Base-by-base conservation (phyloP, 2,329 filamentous ascomycete species). In the Pestalotiopsis sp. region DNA sequence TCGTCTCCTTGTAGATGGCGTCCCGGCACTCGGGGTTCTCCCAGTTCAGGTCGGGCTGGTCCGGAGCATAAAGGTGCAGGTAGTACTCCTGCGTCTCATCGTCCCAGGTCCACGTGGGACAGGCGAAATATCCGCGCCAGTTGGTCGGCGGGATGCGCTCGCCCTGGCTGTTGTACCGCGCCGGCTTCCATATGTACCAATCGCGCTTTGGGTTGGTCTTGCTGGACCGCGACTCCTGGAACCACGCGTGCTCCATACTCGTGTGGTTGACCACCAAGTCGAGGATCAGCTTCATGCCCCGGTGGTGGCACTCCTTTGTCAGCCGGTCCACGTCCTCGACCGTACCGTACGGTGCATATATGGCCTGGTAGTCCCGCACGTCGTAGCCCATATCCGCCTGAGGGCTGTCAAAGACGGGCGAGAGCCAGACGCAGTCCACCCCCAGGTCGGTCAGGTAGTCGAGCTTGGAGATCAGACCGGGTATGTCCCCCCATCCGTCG, bases 11-110 rank as follows among this genome's bases (percentile, higher is more conserved):
- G 74, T 93, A 91, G 1, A 94, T 90, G 0, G 89, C 92, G 65
- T 89, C 82, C 6, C 91, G 87, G 7, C 91, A 89, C 2, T 87
- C 86, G 0, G 85, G 83, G 63, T 91, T 90, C 67, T 93, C 90
- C 92, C 92, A 94, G 76, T 94, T 94, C 20, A 95, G 82, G 72
- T 95, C 92, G 0, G 92, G 92, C 76, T 94, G 92, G 62, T 91
- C 88, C 0, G 87, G 83, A 1, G 88, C 87, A 76, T 92, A 95
- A 1, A 94, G 82, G 71, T 86, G 85, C 1, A 89, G 78, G 68
- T 88, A 89, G 70, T 88, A 89, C 69, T 88, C 84, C 49, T 84
- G 78, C 0, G 85, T 84, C 1, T 74, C 70, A 66, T 86, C 84
- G 65, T 88, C 86, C 76, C 82, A 87, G 14, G 83, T 82, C 86